Evolutionary conservation across 1,139 yeast species (phyloP), one percentile per base, ranked within the genome.

Genomic region (Pichia sp.): DNA sequence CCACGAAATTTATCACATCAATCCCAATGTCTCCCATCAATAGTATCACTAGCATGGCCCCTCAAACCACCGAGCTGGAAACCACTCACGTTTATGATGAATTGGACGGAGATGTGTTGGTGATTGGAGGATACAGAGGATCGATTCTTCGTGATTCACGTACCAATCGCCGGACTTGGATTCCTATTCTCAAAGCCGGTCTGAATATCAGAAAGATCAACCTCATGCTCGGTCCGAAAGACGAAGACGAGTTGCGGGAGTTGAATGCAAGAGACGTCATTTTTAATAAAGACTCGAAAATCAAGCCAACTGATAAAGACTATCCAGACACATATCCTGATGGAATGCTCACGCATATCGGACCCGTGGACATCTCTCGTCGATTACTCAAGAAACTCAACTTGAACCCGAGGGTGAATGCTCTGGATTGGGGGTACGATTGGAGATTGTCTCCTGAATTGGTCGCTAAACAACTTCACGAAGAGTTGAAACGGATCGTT

Each of bases 91-190:
- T 73, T 3, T 76, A 67, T 67, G 71, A 72, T 40, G 76, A 77
- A 28, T 60, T 88, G 2, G 81, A 79, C 18, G 96, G 96, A 3
- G 89, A 89, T 58, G 75, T 90, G 2, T 79, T 90, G 2, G 72
- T 90, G 1, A 53, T 90, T 66, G 96, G 97, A 3, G 97, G 97
- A 0, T 90, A 86, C 64, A 72, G 97, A 58, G 97, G 97, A 1
- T 81, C 90, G 27, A 77, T 85, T n/a, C 66, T 90, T 46, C 66
- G 94, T 40, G 94, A 87, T 58, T 61, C 78, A 0, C 71, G 71
- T 31, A 83, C 95, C 0, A 68, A 72, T 17, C 77, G 83, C 51
- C 71, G 93, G 44, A 77, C 86, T 1, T 90, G 97, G 97, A 79
- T 90, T 31, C 97, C 97, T 0, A 65, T 64, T 27, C 63, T 89